phyloP scores from a whole-genome alignment of 116 monocot genomes.

The Thalassia testudinum region DNA sequence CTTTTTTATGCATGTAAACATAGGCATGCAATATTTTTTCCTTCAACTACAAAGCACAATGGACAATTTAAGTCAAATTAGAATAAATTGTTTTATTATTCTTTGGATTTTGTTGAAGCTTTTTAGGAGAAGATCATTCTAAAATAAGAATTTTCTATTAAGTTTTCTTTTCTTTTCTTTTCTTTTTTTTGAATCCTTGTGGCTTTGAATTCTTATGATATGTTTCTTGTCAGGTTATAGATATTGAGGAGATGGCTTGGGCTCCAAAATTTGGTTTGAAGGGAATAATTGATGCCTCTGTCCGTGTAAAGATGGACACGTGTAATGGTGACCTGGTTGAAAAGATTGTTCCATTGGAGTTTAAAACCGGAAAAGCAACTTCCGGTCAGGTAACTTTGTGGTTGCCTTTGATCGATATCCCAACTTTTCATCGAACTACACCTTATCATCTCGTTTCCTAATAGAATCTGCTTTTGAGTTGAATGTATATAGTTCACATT shows the following conservation, averaged over 20 bases:
- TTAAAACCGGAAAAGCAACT: slow-evolving; percentile 84
- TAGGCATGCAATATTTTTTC: too few species aligned
- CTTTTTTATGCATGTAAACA: too few species aligned
- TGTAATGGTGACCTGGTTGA: slow-evolving; percentile 25
- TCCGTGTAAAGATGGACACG: slow-evolving; percentile 32
- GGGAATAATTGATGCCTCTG: slow-evolving; percentile 91
- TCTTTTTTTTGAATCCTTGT: too few species aligned
- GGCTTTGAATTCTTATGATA: too few species aligned
- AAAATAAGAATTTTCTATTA: too few species aligned
- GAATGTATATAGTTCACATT: too few species aligned
- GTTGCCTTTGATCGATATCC: neutral
- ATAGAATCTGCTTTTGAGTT: too few species aligned
- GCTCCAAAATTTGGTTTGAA: slow-evolving; percentile 92
- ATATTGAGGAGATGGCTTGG: slow-evolving; percentile 96
- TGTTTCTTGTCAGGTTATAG: slow-evolving; percentile 40
- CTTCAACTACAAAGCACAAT: too few species aligned
- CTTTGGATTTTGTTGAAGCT: slow-evolving; percentile 1
- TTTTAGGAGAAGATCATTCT: neutral
- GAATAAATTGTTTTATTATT: too few species aligned
- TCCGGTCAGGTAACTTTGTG: slow-evolving; percentile 57
- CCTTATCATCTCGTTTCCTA: too few species aligned
- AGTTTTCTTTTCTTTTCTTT: too few species aligned
- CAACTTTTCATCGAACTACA: neutral
- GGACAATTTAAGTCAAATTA: too few species aligned
- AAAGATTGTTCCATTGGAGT: slow-evolving; percentile 75